Evolutionary conservation across 1,139 yeast genomes (phyloP).

Genomic region (Geotrichum armillariae): DNA sequence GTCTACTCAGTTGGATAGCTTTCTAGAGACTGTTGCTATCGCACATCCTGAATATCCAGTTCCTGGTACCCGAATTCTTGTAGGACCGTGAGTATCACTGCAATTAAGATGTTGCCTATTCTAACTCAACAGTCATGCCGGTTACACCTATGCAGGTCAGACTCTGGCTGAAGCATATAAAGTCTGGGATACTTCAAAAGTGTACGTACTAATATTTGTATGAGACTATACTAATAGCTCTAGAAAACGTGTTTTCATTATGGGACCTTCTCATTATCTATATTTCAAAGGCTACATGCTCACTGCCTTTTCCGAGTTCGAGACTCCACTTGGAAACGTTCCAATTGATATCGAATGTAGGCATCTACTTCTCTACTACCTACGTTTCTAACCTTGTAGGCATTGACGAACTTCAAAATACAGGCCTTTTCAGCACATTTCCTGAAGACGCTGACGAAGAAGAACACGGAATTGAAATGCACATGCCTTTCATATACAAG

Average conservation of each 20-base stretch:
- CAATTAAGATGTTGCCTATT: background rate
- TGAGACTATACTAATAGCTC: background rate
- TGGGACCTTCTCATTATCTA: slow-evolving; percentile 96
- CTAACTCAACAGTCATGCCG: slow-evolving; percentile 63
- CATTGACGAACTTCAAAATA: slow-evolving; percentile 36
- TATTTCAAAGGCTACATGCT: slow-evolving; percentile 65
- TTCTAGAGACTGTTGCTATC: slow-evolving; percentile 37
- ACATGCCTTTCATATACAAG: slow-evolving; percentile 70
- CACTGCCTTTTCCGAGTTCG: slow-evolving; percentile 55
- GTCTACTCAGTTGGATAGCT: slow-evolving; percentile 49
- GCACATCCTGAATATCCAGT: slow-evolving; percentile 34
- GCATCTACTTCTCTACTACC: slow-evolving; percentile 10
- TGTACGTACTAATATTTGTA: slow-evolving; percentile 25
- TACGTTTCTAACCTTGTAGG: slow-evolving; percentile 9
- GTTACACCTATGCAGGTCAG: slow-evolving; percentile 77
- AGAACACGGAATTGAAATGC: slow-evolving; percentile 97
- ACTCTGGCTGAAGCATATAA: slow-evolving; percentile 77
- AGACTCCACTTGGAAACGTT: slow-evolving; percentile 80
- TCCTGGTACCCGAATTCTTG: slow-evolving; percentile 61
- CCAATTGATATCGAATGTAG: slow-evolving; percentile 56
- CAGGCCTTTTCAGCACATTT: slow-evolving; percentile 57
- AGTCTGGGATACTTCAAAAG: slow-evolving; percentile 60
- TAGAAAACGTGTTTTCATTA: slow-evolving; percentile 64
- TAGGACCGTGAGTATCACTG: slow-evolving; percentile 47
- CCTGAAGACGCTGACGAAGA: slow-evolving; percentile 63